Evolutionary conservation across 2,329 filamentous ascomycete species (phyloP).

Genomic region (Arthrobotrys megalospora): DNA sequence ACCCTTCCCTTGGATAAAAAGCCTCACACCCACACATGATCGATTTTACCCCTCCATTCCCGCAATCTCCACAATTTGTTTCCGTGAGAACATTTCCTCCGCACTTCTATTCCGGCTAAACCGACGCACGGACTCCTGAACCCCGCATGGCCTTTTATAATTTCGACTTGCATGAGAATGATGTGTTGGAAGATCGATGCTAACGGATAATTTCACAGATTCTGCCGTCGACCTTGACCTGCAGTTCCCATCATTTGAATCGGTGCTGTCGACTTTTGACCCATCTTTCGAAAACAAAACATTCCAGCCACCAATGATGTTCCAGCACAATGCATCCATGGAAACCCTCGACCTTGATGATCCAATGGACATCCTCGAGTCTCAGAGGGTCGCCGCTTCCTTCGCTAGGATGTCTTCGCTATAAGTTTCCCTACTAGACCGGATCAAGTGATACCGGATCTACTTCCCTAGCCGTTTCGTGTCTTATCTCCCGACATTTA

Average conservation of each 20-base stretch:
- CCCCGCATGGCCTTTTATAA: conserved; percentile 46
- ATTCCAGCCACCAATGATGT: conserved; percentile 36
- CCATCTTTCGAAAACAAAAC: conserved; percentile 51
- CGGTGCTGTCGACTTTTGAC: conserved; percentile 53
- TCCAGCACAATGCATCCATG: conserved; percentile 41
- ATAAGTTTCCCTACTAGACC: conserved; percentile 16
- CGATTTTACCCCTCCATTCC: conserved; percentile 39
- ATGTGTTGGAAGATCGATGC: conserved; percentile 52
- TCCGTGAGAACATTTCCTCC: conserved; percentile 50
- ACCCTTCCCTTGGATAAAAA: conserved; percentile 48
- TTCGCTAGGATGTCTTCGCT: conserved; percentile 20
- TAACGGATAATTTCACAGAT: conserved; percentile 60
- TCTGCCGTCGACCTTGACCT: conserved; percentile 52
- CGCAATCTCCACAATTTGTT: conserved; percentile 49
- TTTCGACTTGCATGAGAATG: conserved; percentile 16
- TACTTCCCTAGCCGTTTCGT: conserved; percentile 50
- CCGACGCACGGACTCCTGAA: conserved; percentile 50
- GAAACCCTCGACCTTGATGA: conserved; percentile 54
- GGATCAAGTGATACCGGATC: conserved; percentile 47
- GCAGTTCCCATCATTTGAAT: conserved; percentile 57
- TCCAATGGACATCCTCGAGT: conserved; percentile 37
- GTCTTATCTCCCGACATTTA: conserved; percentile 45
- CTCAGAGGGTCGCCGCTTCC: conserved; percentile 29
- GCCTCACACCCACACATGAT: conserved; percentile 50
- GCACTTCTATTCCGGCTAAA: conserved; percentile 56